Percentiles rank a stretch among this genome's conserved stretches.
Conservation (phyloP, 441 rosid genomes). For the Manihot esculenta region DNA sequence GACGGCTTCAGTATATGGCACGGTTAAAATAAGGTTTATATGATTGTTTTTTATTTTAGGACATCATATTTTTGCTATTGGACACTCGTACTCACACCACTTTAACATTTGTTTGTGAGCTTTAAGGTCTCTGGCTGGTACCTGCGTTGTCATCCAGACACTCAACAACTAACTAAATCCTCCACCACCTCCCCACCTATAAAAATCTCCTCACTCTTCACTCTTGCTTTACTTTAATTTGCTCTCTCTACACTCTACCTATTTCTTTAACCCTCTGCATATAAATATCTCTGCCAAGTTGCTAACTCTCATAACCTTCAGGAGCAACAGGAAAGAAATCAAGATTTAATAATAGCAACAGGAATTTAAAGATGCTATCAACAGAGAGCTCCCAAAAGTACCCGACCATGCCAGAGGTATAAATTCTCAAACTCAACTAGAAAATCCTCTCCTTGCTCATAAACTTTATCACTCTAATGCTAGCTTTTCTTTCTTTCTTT, state of each 20-base stretch:
- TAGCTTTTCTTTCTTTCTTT: neutral
- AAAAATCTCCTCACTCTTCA: constrained; percentile 16
- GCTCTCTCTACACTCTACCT: no score
- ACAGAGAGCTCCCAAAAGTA: constrained; percentile 39
- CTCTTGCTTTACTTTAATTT: neutral
- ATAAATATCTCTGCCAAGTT: no score
- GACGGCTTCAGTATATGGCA: constrained; percentile 23
- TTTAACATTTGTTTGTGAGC: neutral
- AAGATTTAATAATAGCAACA: no score
- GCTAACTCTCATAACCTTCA: no score
- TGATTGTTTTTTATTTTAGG: constrained; percentile 4
- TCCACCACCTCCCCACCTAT: constrained; percentile 13
- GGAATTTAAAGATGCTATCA: constrained; percentile 33
- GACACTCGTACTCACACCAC: neutral
- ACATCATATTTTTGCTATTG: neutral
- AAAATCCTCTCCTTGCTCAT: no score
- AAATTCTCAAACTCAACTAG: neutral
- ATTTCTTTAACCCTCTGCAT: no score
- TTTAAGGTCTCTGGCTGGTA: neutral
- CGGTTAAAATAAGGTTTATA: constrained; percentile 41
- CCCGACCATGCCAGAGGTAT: constrained; percentile 73
- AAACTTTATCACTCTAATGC: neutral
- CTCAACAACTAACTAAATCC: constrained; percentile 22
- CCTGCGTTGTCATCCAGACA: neutral
- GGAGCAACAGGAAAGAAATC: no score